Conservation (phyloP, 352 stramenopile species). For the Pythium scleroteichum region DNA sequence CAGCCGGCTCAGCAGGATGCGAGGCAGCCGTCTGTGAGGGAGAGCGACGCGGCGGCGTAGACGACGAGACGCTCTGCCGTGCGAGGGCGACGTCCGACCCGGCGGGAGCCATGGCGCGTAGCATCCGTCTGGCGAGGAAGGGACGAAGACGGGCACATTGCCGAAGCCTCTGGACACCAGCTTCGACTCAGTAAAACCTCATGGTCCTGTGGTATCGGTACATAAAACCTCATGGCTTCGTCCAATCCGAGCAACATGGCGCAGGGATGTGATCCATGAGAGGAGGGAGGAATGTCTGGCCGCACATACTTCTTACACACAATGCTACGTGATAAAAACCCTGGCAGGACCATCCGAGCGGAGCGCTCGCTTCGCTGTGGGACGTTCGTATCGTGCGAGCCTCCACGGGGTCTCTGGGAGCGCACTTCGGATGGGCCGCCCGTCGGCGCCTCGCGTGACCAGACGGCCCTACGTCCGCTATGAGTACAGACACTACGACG, state of each 20-base stretch:
- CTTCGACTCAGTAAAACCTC: neutral
- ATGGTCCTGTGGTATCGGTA: neutral
- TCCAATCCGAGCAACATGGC: no score
- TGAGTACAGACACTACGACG: neutral
- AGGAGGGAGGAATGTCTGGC: conserved; percentile 70
- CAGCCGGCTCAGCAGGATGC: no score
- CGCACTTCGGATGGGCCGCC: conserved; percentile 27
- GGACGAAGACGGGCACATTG: no score
- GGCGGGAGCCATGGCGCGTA: no score
- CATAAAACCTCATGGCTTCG: no score
- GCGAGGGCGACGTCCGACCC: no score
- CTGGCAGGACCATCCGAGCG: conserved; percentile 62
- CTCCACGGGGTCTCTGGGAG: conserved; percentile 37
- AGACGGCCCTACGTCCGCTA: conserved; percentile 18
- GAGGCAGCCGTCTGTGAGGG: no score
- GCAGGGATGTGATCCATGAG: no score
- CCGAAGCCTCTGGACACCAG: neutral
- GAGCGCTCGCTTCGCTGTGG: conserved; percentile 40
- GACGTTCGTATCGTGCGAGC: conserved; percentile 77
- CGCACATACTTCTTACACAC: conserved; percentile 88
- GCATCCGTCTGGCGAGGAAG: no score
- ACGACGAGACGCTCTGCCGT: no score
- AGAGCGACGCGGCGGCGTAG: no score
- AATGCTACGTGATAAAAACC: conserved; percentile 90
- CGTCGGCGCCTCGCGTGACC: conserved; percentile 1